Evolutionary conservation across 805 yeast species (phyloP).

Genomic region (Ogataea methanolica): DNA sequence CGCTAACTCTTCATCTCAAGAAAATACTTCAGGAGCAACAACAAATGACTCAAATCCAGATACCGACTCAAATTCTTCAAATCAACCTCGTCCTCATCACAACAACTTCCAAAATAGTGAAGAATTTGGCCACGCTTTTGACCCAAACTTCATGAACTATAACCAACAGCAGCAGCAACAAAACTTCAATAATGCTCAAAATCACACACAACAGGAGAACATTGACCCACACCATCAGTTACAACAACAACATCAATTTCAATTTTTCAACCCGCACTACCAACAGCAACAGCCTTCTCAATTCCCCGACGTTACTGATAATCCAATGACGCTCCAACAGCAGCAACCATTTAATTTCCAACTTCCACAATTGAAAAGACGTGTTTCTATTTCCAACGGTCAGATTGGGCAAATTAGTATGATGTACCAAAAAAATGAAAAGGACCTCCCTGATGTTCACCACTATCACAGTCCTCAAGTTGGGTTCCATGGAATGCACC

Average conservation of each 20-base stretch:
- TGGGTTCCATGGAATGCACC: background rate
- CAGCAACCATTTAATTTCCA: conserved; percentile 2
- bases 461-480: too few relatives aligned
- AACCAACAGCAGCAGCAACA: conserved; percentile 3
- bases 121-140: conserved; percentile 4
- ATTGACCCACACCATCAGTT: background rate
- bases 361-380: conserved; percentile 39
- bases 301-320: background rate
- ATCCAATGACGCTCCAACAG: background rate
- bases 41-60: background rate
- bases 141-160: background rate
- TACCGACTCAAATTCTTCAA: background rate
- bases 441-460: conserved; percentile 1
- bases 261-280: conserved; percentile 1
- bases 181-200: background rate
- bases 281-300: background rate
- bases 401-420: conserved; percentile 67
- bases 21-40: background rate
- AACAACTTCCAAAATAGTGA: background rate
- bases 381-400: conserved; percentile 80
- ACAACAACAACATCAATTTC: background rate
- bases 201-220: too few relatives aligned
- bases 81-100: background rate
- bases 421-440: conserved; percentile 22
- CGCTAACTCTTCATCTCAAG: background rate